Evolutionary conservation across 2,329 filamentous ascomycete genomes (phyloP), one percentile per base, ranked within the genome.

Genomic region (Teratosphaeria gauchensis): DNA sequence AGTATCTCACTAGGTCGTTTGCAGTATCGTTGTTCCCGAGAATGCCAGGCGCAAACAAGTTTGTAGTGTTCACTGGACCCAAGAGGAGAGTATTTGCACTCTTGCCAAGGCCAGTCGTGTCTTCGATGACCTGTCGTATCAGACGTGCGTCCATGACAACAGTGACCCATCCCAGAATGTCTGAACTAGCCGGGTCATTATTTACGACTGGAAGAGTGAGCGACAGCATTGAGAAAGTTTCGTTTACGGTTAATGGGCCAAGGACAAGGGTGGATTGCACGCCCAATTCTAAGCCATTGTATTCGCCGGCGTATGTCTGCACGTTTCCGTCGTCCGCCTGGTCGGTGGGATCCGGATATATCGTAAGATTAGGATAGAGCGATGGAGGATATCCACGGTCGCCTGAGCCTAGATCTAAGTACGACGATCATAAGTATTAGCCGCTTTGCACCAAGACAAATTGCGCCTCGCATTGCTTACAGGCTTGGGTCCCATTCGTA

Each of bases 101-200:
- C 0, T 79, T 70, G 28, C 85, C 88, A 9, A 95, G 70, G 1
- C 89, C 90, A 71, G 91, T 88, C 1, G 78, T 75, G 1, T 87
- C 87, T n/a, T 76, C 73, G 30, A 85, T 75, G 1, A 90, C 80
- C 53, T 79, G 73, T n/a, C 84, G 76, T 3, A 94, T 77, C 1
- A 87, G 79, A 3, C 76, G 75, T 1, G 86, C 86, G 58, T 88
- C 83, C 58, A 88, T 81, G n/a, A 95, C 78, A 1, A 92, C 76
- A 1, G 90, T 95, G 76, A 96, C 82, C 77, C 90, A 96, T 1
- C 90, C 92, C 6, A 96, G 78, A 0, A 92, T 82, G 62, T 87
- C 84, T 3, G 75, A 75, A 51, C 74, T 71, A 1, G 74, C 71
- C 1, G 81, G 80, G 1, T 79, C 78, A 63, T 86, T 88, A 69